These are phyloP conservation scores for Mycena galericulata DNA, from an alignment of 768 basidiomycete genomes.

Conservation along the genomic window DNA sequence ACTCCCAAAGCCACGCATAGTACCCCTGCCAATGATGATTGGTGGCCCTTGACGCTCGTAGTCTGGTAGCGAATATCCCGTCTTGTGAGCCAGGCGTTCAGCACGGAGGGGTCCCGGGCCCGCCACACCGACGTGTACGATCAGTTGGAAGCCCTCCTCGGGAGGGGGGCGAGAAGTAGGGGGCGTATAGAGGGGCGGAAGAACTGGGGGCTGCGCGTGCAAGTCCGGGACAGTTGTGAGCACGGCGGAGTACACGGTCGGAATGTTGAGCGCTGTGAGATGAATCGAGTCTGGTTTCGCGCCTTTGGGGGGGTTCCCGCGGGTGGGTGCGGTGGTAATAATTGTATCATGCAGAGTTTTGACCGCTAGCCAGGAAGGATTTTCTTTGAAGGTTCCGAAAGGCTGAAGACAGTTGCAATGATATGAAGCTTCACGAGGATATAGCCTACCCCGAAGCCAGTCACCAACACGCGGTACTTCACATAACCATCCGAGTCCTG, in stretches of 20 bases:
- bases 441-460: conserved; percentile 35
- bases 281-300: conserved; percentile 25
- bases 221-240: conserved; percentile 26
- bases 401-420: conserved; percentile 54
- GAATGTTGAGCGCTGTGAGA: conserved; percentile 31
- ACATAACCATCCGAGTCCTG: conserved; percentile 1
- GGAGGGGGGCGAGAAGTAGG: conserved; percentile 25
- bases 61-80: conserved; percentile 30
- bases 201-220: conserved; percentile 28
- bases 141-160: conserved; percentile 30
- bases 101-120: conserved; percentile 21
- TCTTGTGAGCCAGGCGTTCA: conserved; percentile 35
- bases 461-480: conserved; percentile 29
- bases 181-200: conserved; percentile 13
- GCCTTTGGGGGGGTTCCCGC: conserved; percentile 30
- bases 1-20: conserved; percentile 24
- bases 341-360: conserved; percentile 69
- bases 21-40: conserved; percentile 18
- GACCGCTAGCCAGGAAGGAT: conserved; percentile 82
- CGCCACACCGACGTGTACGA: conserved; percentile 34
- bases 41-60: conserved; percentile 27
- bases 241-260: conserved; percentile 30
- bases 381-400: conserved; percentile 64
- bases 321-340: conserved; percentile 41
- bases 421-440: conserved; percentile 23